Conservation (phyloP, 805 yeast genomes). For the Metschnikowia lachancei region DNA sequence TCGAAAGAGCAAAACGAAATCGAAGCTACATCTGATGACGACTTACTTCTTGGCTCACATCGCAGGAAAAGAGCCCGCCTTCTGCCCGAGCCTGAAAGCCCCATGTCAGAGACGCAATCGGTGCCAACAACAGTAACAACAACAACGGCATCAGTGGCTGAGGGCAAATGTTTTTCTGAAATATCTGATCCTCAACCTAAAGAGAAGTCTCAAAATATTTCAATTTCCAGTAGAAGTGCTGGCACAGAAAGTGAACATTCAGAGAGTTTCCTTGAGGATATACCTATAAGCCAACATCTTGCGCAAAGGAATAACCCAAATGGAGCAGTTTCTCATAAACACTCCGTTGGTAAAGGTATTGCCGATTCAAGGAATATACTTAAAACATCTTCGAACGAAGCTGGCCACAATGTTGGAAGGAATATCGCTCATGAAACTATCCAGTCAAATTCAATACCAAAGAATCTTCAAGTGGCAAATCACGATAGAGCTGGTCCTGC, state of each 20-base stretch:
- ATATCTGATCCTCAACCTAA: not conserved
- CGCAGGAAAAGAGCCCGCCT: conserved; percentile 6
- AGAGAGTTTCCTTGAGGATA: conserved; percentile 1
- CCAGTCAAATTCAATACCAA: too few species aligned
- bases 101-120: not conserved
- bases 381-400: not conserved
- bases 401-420: not conserved
- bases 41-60: not conserved
- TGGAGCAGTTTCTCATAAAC: not conserved
- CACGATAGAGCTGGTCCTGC: too few species aligned
- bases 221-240: not conserved
- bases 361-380: not conserved
- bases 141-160: not conserved
- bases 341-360: not conserved
- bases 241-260: not conserved
- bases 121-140: too few species aligned
- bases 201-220: not conserved
- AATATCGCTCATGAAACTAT: too few species aligned
- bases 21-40: conserved; percentile 4
- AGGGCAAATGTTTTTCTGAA: not conserved
- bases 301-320: conserved; percentile 3
- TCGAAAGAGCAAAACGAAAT: not conserved
- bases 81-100: conserved; percentile 7
- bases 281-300: conserved; percentile 8
- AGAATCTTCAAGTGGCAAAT: too few species aligned